A percentile compares a stretch with the other conserved stretches of the same genome.
Evolutionary conservation across 208 protist genomes (phyloP).

Genomic region (Acanthamoeba sp.): DNA sequence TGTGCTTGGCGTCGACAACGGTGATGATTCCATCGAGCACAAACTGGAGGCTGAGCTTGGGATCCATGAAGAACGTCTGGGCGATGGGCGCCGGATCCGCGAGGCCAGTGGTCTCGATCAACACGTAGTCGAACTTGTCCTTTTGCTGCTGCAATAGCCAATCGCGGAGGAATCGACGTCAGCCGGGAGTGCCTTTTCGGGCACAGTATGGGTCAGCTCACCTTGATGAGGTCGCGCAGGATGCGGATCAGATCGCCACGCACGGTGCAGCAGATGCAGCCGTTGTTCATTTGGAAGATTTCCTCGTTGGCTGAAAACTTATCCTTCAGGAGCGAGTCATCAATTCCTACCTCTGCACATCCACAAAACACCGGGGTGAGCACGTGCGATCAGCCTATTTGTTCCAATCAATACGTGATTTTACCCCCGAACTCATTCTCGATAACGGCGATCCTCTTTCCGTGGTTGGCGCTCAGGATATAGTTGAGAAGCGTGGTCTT

Average conservation of each 20-base stretch:
- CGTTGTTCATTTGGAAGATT: conserved; percentile 72
- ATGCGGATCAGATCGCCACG: conserved; percentile 78
- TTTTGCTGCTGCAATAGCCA: conserved; percentile 73
- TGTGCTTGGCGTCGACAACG: conserved; percentile 80
- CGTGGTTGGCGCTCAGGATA: conserved; percentile 82
- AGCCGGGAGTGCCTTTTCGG: too few relatives aligned
- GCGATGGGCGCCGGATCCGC: conserved; percentile 72
- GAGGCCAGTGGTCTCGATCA: conserved; percentile 78
- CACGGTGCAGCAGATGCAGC: conserved; percentile 75
- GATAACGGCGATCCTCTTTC: conserved; percentile 84
- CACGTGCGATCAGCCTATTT: not conserved
- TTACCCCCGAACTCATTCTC: conserved; percentile 84
- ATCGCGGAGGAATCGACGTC: too few relatives aligned
- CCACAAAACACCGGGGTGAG: too few relatives aligned
- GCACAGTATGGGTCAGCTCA: not conserved
- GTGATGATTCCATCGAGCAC: conserved; percentile 84
- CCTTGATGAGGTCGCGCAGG: not conserved
- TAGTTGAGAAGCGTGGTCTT: conserved; percentile 85
- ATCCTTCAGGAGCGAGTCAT: conserved; percentile 28
- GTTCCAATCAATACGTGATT: not conserved
- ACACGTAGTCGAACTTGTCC: conserved; percentile 74
- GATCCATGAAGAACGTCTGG: conserved; percentile 80
- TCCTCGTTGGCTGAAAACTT: conserved; percentile 47
- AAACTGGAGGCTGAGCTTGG: conserved; percentile 75
- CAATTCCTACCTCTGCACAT: conserved; percentile 55